Evolutionary conservation across 140 eudicot species (phyloP), one percentile per base, ranked within the genome.

Genomic region (Eryngium alpinum): DNA sequence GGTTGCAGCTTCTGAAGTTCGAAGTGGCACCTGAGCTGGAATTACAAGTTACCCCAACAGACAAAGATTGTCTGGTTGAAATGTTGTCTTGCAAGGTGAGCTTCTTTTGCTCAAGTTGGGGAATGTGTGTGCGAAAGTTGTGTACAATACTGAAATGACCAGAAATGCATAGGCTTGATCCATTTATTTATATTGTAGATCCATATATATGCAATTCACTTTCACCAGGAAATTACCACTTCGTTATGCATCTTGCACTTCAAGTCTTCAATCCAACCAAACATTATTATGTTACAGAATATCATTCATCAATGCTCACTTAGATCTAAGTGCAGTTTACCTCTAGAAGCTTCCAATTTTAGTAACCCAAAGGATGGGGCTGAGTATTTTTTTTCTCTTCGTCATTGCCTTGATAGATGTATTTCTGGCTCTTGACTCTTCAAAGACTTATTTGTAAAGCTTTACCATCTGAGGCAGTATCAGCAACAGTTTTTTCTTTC

Each of bases 71-170:
- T 77, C 52, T 82, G 65, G 97, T 94, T 56, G 91, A 94, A 90
- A 81, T 94, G 97, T 77, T 94, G 82, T 94, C 97, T 83, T 94
- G 97, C 91, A 94, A 89, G 92, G 98, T 94, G 86, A 91, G 65
- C 19, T 57, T 53, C 24, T 65, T 5, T 57, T 82, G 24, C 75
- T 32, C 44, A 6, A 56, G 3, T 22, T 56, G 63, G 63, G 63
- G 63, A 9, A 28, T 32, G 46, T 28, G 0, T 69, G 13, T 32
- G 24, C n/a, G 16, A 5, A 18, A 69, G 25, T 14, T 67, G 15
- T 32, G 27, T 70, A 15, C 12, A 18, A 13, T 44, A 70, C 14
- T 56, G 7, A 38, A 38, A 38, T 38, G 7, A 38, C 63, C 3
- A n/a, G 0, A 70, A 14, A 17, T 10, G n/a, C 31, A 29, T 32